phyloP scores from a whole-genome alignment of 345 rosid genomes.

The Dipteronia sinensis region DNA sequence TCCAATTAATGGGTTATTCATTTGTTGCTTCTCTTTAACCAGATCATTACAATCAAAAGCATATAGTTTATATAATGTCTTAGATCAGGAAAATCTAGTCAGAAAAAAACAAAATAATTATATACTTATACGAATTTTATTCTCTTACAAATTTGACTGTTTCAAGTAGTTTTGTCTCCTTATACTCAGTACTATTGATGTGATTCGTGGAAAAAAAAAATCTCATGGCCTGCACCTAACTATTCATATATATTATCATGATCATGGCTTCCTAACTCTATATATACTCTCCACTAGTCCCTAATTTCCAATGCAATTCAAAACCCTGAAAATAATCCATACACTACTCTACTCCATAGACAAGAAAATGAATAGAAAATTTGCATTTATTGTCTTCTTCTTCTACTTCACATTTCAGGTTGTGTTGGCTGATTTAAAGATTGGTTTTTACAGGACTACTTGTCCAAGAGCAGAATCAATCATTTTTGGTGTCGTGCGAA shows the following conservation, averaged over 20 bases:
- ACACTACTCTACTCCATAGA: neutral
- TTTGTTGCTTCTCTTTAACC: neutral
- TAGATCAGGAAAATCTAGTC: neutral
- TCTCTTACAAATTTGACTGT: too few relatives aligned
- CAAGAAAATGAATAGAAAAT: slow-evolving; percentile 15
- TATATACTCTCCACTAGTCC: neutral
- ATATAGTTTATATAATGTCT: neutral
- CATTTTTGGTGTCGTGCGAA: slow-evolving; percentile 38
- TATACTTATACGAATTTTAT: too few relatives aligned
- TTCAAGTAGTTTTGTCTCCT: too few relatives aligned
- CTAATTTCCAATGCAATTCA: neutral
- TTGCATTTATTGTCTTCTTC: slow-evolving; percentile 25
- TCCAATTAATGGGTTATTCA: neutral
- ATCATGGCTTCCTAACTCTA: neutral
- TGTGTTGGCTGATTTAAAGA: slow-evolving; percentile 45
- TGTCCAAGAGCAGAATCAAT: slow-evolving; percentile 73
- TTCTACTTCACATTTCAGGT: slow-evolving; percentile 35
- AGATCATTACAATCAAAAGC: neutral
- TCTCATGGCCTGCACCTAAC: too few relatives aligned
- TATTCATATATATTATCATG: too few relatives aligned
- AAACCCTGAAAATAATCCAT: neutral
- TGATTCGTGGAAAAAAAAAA: too few relatives aligned
- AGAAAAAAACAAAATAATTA: too few relatives aligned
- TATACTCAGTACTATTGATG: too few relatives aligned
- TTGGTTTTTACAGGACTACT: slow-evolving; percentile 51